phyloP scores from a whole-genome alignment of 2,329 filamentous ascomycete species.

The Alternaria brassicicola region DNA sequence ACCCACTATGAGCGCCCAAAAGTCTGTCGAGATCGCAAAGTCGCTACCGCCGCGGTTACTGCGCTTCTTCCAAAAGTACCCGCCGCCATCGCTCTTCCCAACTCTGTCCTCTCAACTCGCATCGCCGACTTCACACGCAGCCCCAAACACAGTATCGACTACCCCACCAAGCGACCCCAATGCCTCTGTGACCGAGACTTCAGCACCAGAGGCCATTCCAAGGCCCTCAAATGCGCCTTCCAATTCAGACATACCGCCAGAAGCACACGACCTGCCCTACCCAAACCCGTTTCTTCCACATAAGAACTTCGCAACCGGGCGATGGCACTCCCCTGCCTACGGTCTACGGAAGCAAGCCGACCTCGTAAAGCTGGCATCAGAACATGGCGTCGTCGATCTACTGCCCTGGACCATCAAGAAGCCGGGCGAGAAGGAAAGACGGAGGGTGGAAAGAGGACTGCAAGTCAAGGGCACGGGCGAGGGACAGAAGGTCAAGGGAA shows the following conservation, averaged over 20 bases:
- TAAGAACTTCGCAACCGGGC: conserved; percentile 78
- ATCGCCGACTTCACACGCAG: conserved; percentile 19
- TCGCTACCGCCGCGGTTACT: conserved; percentile 77
- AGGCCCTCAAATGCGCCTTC: conserved; percentile 17
- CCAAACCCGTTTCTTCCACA: conserved; percentile 82
- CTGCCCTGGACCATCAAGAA: conserved; percentile 79
- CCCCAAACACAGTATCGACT: conserved; percentile 24
- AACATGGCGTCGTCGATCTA: conserved; percentile 80
- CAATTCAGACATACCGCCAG: conserved; percentile 19
- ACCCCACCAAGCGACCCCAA: conserved; percentile 47
- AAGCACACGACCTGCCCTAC: conserved; percentile 55
- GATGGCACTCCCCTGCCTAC: conserved; percentile 82
- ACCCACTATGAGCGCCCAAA: conserved; percentile 35
- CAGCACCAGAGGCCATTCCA: conserved; percentile 32
- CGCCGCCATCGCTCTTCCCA: conserved; percentile 64
- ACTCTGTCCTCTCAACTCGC: conserved; percentile 26
- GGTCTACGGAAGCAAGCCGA: conserved; percentile 89
- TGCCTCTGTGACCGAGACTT: conserved; percentile 45
- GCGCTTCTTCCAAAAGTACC: conserved; percentile 89
- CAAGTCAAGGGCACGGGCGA: conserved; percentile 91
- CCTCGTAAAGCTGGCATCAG: conserved; percentile 80
- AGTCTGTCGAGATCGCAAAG: conserved; percentile 65
- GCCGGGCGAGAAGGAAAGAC: conserved; percentile 71
- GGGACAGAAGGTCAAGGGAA: conserved; percentile 93
- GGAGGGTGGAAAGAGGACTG: conserved; percentile 78